Conservation (phyloP, 2,329 filamentous ascomycete genomes). For the Paramyrothecium sp. region DNA sequence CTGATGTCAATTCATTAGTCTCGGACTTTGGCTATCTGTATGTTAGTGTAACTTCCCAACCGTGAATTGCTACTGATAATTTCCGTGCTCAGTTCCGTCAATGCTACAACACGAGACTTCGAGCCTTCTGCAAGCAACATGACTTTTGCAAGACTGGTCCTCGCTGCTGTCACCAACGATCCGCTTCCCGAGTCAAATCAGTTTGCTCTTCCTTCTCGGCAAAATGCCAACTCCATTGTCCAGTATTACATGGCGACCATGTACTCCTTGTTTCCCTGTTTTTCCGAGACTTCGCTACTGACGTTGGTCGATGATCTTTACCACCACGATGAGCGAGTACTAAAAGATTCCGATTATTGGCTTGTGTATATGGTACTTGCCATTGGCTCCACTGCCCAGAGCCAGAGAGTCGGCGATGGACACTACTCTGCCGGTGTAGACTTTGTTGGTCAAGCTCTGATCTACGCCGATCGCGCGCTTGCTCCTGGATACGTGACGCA, state of each 20-base stretch:
- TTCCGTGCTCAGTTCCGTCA: constrained; percentile 67
- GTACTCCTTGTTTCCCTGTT: constrained; percentile 77
- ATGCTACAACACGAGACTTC: constrained; percentile 92
- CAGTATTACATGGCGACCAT: constrained; percentile 85
- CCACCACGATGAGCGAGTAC: constrained; percentile 61
- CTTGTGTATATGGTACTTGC: constrained; percentile 87
- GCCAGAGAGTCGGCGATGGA: constrained; percentile 64
- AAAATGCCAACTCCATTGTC: constrained; percentile 66
- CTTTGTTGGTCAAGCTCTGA: constrained; percentile 64
- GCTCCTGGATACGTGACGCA: constrained; percentile 81
- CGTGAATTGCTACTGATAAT: not conserved
- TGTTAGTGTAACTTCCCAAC: constrained; percentile 25
- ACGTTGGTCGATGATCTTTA: constrained; percentile 81
- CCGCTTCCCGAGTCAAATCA: constrained; percentile 62
- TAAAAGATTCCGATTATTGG: constrained; percentile 75
- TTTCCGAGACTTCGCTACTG: constrained; percentile 76
- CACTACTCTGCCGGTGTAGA: constrained; percentile 57
- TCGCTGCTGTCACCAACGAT: constrained; percentile 79
- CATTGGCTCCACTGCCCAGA: constrained; percentile 74
- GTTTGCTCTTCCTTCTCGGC: constrained; percentile 66
- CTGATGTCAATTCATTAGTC: constrained; percentile 86
- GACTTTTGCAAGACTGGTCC: constrained; percentile 85
- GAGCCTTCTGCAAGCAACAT: constrained; percentile 85
- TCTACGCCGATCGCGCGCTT: constrained; percentile 78
- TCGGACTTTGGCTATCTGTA: constrained; percentile 92